Conservation (phyloP, 371 early-diverging fungal genomes). For the Mucor sp. region DNA sequence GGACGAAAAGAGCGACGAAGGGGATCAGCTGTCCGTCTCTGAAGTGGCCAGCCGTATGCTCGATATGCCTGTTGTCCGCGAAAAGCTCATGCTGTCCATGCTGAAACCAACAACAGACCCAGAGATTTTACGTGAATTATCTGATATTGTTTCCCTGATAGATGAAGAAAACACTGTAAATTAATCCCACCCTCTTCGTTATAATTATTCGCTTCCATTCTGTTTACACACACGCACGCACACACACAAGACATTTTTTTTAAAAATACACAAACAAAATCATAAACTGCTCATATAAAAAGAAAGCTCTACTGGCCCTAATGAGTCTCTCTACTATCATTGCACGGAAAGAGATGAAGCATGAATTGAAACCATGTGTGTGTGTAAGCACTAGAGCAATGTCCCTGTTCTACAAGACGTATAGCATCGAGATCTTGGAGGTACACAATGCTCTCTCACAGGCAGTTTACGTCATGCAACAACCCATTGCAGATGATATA, state of each 20-base stretch:
- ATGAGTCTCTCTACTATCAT: no score
- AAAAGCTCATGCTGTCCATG: conserved; percentile 48
- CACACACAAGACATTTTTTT: background rate
- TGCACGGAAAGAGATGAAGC: background rate
- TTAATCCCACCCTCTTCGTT: background rate
- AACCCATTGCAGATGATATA: background rate
- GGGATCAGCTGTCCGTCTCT: conserved; percentile 17
- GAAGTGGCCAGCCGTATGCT: conserved; percentile 35
- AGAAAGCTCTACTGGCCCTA: background rate
- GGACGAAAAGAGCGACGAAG: conserved; percentile 18
- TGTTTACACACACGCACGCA: background rate
- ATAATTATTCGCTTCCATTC: background rate
- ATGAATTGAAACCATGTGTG: background rate
- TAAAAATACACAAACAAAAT: background rate
- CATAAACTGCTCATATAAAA: background rate
- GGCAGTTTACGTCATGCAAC: background rate
- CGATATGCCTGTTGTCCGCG: conserved; percentile 42
- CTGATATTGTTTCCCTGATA: conserved; percentile 44
- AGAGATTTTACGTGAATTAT: conserved; percentile 41
- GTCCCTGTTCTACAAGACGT: background rate
- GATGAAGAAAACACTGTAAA: conserved; percentile 34
- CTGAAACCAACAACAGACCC: conserved; percentile 46
- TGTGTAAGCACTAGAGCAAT: no score
- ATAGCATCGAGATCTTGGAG: background rate
- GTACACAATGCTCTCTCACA: background rate